Base-by-base conservation (phyloP, 2,329 filamentous ascomycete genomes). In the Alternaria burnsii region DNA sequence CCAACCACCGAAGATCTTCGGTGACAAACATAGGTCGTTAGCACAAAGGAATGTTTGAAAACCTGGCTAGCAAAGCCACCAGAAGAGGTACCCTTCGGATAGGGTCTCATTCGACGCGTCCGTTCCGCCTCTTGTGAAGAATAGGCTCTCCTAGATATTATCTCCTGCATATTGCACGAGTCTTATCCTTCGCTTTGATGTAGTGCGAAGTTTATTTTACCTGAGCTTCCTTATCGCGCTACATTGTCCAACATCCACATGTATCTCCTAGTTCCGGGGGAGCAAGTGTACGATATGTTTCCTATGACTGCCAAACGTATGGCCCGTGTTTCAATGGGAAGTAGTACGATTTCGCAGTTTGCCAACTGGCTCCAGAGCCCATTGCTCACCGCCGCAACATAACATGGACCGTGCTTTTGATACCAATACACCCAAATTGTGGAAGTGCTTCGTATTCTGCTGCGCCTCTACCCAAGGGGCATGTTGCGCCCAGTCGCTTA, bases 1-100 rank as follows among this genome's bases (percentile, higher is more conserved):
- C 46, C 16, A 52, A 41, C 26, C 18, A 38, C 57, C 44, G 57
- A 56, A 36, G 42, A 52, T 60, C 51, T 51, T 60, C 42, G 53
- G 58, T 48, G 52, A 38, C 46, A 57, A 26, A n/a, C 34, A 41
- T 32, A 22, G 32, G 4, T 36, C n/a, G 30, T 34, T 12, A 1
- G 22, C 46, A 48, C 18, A 48, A 36, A 24, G 30, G 8, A 36
- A 30, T 36, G 20, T 7, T 48, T 48, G 30, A 22, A 48, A 48
- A 36, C 46, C 30, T 48, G 46, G 46, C 46, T 50, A 38, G 46
- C 46, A 50, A 34, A 38, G 46, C 30, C 32, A 48, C 32, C 18
- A 48, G 30, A 26, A 11, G 12, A 50, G 36, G 32, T 26, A 38
- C 32, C 30, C 46, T 48, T 48, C 32, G 46, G 46, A 36, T 24